A percentile compares a stretch with the other conserved stretches of the same genome.
Conservation (phyloP, 2,329 filamentous ascomycete species). For the Xylariaceae sp. region DNA sequence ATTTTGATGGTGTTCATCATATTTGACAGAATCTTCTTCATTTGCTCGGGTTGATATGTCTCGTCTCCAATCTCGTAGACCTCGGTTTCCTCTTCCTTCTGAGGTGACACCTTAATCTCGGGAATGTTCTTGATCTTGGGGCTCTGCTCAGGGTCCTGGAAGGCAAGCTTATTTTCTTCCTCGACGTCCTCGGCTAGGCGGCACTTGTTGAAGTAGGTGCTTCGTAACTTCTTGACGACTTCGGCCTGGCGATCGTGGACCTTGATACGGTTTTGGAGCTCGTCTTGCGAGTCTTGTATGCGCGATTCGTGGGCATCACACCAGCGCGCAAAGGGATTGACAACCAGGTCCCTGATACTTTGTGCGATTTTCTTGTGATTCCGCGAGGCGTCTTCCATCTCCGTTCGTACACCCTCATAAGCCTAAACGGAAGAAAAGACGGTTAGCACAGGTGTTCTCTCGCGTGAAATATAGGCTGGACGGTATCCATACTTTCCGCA, state of each 20-base stretch:
- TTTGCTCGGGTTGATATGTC: slow-evolving; percentile 73
- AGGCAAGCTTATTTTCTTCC: slow-evolving; percentile 97
- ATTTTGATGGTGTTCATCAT: slow-evolving; percentile 84
- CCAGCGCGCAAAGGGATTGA: slow-evolving; percentile 92
- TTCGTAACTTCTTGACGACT: slow-evolving; percentile 83
- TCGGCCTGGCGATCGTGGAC: slow-evolving; percentile 90
- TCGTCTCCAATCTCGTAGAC: slow-evolving; percentile 87
- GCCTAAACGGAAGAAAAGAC: slow-evolving; percentile 49
- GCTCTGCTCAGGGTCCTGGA: slow-evolving; percentile 76
- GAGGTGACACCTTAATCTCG: slow-evolving; percentile 81
- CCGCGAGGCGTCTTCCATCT: slow-evolving; percentile 86
- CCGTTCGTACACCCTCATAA: slow-evolving; percentile 84
- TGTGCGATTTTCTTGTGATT: slow-evolving; percentile 94
- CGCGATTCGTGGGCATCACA: slow-evolving; percentile 90
- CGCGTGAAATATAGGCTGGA: background rate
- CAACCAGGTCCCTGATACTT: slow-evolving; percentile 92
- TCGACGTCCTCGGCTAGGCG: slow-evolving; percentile 92
- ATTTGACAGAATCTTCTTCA: slow-evolving; percentile 84
- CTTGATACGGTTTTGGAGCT: slow-evolving; percentile 86
- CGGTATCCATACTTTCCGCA: slow-evolving; percentile 71
- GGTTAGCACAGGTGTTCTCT: slow-evolving; percentile 23
- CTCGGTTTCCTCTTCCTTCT: slow-evolving; percentile 66
- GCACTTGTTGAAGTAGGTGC: slow-evolving; percentile 98
- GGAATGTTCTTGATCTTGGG: slow-evolving; percentile 59
- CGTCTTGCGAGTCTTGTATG: slow-evolving; percentile 90